A percentile compares a stretch with the other conserved stretches of the same genome.
phyloP scores from a whole-genome alignment of 768 basidiomycete genomes.

The Hericium erinaceus region DNA sequence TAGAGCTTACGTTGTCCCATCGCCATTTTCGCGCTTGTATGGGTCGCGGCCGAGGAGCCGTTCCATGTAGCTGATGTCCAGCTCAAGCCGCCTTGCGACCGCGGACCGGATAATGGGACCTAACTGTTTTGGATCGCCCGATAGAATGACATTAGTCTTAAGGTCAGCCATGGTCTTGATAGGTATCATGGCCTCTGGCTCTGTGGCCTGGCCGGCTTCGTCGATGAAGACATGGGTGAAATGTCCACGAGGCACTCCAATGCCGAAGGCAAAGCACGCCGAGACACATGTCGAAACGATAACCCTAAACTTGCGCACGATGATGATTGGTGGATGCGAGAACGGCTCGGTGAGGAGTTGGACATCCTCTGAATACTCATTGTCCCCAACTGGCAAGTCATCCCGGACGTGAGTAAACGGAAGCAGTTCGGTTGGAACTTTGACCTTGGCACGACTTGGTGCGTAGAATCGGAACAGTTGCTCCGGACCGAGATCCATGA shows the following conservation, averaged over 20 bases:
- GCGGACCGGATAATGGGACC: constrained; percentile 57
- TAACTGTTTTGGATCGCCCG: constrained; percentile 65
- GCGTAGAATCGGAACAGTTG: constrained; percentile 52
- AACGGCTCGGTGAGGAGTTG: constrained; percentile 28
- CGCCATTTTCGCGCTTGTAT: constrained; percentile 10
- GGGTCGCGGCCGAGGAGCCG: constrained; percentile 33
- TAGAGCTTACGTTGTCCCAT: constrained; percentile 14
- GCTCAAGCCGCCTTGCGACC: constrained; percentile 45
- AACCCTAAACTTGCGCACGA: constrained; percentile 36
- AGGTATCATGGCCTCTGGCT: constrained; percentile 54
- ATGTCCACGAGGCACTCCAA: constrained; percentile 52
- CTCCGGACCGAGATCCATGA: constrained; percentile 25
- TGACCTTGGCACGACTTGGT: constrained; percentile 32
- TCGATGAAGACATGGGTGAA: constrained; percentile 64
- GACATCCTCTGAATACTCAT: too few relatives aligned
- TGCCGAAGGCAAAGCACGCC: constrained; percentile 41
- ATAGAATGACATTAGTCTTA: constrained; percentile 48
- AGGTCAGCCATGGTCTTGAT: constrained; percentile 50
- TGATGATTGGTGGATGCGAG: constrained; percentile 34
- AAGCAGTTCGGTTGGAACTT: constrained; percentile 30
- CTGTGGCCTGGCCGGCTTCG: constrained; percentile 65
- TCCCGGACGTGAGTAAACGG: constrained; percentile 25
- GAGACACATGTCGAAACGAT: constrained; percentile 60
- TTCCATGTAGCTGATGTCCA: constrained; percentile 55
- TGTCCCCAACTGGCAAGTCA: too few relatives aligned